Evolutionary conservation across 2,329 filamentous ascomycete genomes (phyloP).

Genomic region (Neurospora sp.): DNA sequence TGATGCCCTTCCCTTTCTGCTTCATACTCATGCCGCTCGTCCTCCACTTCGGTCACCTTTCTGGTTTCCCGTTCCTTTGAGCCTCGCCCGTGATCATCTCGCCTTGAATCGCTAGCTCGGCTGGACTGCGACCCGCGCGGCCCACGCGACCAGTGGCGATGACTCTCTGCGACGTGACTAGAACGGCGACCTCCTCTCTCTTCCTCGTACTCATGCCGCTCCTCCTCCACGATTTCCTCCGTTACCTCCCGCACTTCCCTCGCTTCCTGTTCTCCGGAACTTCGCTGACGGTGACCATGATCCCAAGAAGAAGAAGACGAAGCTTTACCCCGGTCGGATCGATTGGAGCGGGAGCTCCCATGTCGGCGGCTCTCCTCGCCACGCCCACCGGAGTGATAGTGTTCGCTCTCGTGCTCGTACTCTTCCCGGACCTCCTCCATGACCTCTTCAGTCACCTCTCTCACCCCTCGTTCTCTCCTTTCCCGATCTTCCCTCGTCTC

Average conservation of each 20-base stretch:
- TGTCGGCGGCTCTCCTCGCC: neutral
- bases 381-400: neutral
- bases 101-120: neutral
- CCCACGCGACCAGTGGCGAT: neutral
- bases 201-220: conserved; percentile 1
- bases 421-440: neutral
- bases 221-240: neutral
- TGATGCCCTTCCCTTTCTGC: neutral
- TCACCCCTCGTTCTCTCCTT: neutral
- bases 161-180: neutral
- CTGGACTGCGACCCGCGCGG: neutral
- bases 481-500: neutral
- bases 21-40: neutral
- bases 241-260: neutral
- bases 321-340: neutral
- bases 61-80: neutral
- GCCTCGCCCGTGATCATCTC: neutral
- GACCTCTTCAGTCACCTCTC: neutral
- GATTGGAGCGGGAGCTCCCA: neutral
- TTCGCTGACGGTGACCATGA: neutral
- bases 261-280: neutral
- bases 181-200: neutral
- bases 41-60: neutral
- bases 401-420: neutral
- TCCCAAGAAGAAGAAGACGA: neutral